phyloP scores from a whole-genome alignment of 257 asterid genomes.

The Voacanga thouarsii region DNA sequence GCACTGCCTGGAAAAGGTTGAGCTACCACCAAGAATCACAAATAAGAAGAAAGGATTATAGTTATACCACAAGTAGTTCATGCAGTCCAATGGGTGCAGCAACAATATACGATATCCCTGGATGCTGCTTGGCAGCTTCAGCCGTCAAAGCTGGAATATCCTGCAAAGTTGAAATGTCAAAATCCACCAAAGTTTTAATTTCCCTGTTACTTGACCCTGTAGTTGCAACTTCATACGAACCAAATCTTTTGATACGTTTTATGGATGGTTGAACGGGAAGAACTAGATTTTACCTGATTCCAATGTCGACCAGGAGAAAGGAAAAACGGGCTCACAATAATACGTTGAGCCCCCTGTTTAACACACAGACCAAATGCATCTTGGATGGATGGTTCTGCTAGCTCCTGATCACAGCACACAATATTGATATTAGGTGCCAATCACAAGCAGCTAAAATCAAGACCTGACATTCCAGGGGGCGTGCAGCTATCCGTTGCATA shows the following conservation, averaged over 20 bases:
- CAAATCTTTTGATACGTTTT: neutral
- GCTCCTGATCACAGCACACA: conserved; percentile 46
- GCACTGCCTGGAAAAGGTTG: neutral
- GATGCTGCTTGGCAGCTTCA: conserved; percentile 94
- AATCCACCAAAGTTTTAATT: neutral
- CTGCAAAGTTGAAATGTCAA: conserved; percentile 33
- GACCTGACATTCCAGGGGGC: conserved; percentile 2
- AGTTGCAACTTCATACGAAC: neutral
- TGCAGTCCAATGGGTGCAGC: conserved; percentile 91
- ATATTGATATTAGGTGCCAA: neutral
- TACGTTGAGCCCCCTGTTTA: conserved; percentile 75
- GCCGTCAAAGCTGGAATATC: conserved; percentile 89
- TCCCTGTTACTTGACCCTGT: neutral
- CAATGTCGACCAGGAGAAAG: conserved; percentile 96
- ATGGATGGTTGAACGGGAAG: neutral
- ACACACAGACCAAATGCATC: conserved; percentile 80
- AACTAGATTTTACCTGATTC: conserved; percentile 54
- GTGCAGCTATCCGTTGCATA: neutral
- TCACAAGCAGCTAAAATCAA: neutral
- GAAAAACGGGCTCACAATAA: conserved; percentile 93
- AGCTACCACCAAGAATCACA: neutral
- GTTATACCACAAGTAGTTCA: conserved; percentile 68
- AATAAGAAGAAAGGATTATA: conserved; percentile 8
- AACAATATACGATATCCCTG: conserved; percentile 68
- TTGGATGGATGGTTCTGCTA: conserved; percentile 89